Percentiles rank a stretch among this genome's conserved stretches.
These are phyloP conservation scores for Curvularia sp. DNA, from an alignment of 2,329 filamentous ascomycete genomes.

Conservation along the genomic window DNA sequence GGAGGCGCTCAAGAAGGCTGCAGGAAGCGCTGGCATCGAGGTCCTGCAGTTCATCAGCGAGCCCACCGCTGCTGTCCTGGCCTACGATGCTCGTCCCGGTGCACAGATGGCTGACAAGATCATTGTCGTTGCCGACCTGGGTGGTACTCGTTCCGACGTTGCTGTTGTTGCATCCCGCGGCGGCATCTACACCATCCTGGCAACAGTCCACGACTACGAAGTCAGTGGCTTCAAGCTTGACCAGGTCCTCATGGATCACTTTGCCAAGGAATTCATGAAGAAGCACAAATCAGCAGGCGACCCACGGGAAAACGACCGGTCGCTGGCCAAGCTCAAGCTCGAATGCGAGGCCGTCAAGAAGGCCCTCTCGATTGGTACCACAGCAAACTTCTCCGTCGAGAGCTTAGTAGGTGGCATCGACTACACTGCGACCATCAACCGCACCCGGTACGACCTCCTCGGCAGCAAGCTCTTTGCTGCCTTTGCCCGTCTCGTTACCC, in stretches of 20 bases:
- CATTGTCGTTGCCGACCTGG: slow-evolving; percentile 88
- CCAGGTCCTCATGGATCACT: slow-evolving; percentile 91
- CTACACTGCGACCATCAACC: slow-evolving; percentile 90
- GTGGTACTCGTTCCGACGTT: slow-evolving; percentile 90
- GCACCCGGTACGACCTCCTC: slow-evolving; percentile 89
- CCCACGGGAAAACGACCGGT: slow-evolving; percentile 79
- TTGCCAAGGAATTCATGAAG: slow-evolving; percentile 98
- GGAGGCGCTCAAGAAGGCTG: slow-evolving; percentile 76
- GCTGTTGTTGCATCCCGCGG: slow-evolving; percentile 88
- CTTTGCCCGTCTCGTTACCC: slow-evolving; percentile 84
- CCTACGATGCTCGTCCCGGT: slow-evolving; percentile 87
- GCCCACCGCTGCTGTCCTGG: slow-evolving; percentile 84
- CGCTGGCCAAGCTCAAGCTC: slow-evolving; percentile 88
- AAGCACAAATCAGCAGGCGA: slow-evolving; percentile 80
- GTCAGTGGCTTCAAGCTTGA: slow-evolving; percentile 86
- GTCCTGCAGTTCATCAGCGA: slow-evolving; percentile 92
- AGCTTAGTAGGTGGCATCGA: slow-evolving; percentile 87
- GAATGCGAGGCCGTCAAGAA: slow-evolving; percentile 94
- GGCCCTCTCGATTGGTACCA: slow-evolving; percentile 84
- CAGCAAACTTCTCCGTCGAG: slow-evolving; percentile 92
- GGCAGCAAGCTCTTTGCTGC: slow-evolving; percentile 85
- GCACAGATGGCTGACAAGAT: slow-evolving; percentile 81
- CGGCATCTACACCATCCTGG: slow-evolving; percentile 94
- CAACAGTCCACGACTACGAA: slow-evolving; percentile 95
- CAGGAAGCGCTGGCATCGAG: slow-evolving; percentile 81